Base-by-base conservation (phyloP, 225 moss, liverwort and hornwort genomes). In the Takakia lepidozioides region DNA sequence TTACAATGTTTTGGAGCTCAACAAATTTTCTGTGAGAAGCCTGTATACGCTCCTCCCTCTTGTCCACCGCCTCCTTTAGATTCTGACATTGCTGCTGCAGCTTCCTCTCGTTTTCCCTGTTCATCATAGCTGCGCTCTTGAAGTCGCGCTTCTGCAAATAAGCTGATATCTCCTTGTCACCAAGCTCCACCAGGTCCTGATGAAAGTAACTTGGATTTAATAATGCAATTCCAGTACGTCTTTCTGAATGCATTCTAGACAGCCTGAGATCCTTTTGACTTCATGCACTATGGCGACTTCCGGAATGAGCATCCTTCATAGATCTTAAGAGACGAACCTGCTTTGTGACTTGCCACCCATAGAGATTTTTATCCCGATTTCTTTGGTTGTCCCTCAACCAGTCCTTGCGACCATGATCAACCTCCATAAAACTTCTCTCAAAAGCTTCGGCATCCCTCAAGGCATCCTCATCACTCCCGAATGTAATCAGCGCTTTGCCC, bases 391-490 rank as follows among this genome's bases (percentile, higher is more conserved):
- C 29, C 28, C 37, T 73, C 25, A 81, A 75, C n/a, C 70, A 87
- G 42, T 87, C 84, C 56, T 51, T 54, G 15, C 81, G 84, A 29
- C 81, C 83, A 8, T 61, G 69, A 17, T 54, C 73, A 21, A 48
- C 52, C 1, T 61, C 48, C 10, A 62, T 60, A 46, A 87, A 91
- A 29, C 63, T 71, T 4, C 67, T 66, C 60, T 91, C 87, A 25
- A 91, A 80, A 0, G 89, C 89, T 55, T 85, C 79, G 11, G 82
- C 85, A 54, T 88, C 85, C 43, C 76, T 85, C 23, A 83, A 66
- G 3, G 80, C 86, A 32, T 72, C 78, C 56, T 83, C 67, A 2
- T 64, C 64, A 52, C 72, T 70, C 25, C 65, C 64, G 27, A 91
- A 91, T 17, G 48, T 49, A 26, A 91, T 42, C 4, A 86, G 62